phyloP scores from a whole-genome alignment of 495 filamentous ascomycete genomes.

The Aspergillus coremiiformis region DNA sequence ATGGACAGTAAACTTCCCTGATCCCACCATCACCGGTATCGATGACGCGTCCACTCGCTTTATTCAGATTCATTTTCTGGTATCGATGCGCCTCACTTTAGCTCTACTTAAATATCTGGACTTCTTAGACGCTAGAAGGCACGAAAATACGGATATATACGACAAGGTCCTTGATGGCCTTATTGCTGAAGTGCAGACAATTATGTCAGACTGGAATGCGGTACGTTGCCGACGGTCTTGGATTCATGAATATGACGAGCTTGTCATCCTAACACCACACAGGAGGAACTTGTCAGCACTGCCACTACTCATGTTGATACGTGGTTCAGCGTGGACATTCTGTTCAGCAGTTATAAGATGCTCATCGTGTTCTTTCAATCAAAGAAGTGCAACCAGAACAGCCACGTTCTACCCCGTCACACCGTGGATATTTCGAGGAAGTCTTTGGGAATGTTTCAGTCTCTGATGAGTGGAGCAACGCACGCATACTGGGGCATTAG shows the following conservation, averaged over 20 bases:
- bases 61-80: slow-evolving; percentile 20
- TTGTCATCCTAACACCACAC: neutral
- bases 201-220: slow-evolving; percentile 14
- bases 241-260: neutral
- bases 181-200: slow-evolving; percentile 10
- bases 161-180: slow-evolving; percentile 9
- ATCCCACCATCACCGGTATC: slow-evolving; percentile 13
- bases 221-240: neutral
- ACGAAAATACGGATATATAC: neutral
- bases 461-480: neutral
- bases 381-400: slow-evolving; percentile 7
- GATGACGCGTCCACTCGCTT: slow-evolving; percentile 12
- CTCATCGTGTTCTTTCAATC: slow-evolving; percentile 16
- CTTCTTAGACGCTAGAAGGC: neutral
- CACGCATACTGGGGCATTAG: slow-evolving; percentile 6
- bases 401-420: neutral
- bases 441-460: neutral
- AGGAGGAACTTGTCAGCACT: slow-evolving; percentile 14
- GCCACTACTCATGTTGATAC: slow-evolving; percentile 13
- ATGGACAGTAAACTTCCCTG: slow-evolving; percentile 20
- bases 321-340: slow-evolving; percentile 17
- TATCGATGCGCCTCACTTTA: slow-evolving; percentile 17
- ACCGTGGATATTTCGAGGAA: slow-evolving; percentile 4
- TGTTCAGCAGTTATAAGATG: slow-evolving; percentile 17
- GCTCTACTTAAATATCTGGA: slow-evolving; percentile 16